Evolutionary conservation across 495 filamentous ascomycete species (phyloP).

Genomic region (Neurospora sp.): DNA sequence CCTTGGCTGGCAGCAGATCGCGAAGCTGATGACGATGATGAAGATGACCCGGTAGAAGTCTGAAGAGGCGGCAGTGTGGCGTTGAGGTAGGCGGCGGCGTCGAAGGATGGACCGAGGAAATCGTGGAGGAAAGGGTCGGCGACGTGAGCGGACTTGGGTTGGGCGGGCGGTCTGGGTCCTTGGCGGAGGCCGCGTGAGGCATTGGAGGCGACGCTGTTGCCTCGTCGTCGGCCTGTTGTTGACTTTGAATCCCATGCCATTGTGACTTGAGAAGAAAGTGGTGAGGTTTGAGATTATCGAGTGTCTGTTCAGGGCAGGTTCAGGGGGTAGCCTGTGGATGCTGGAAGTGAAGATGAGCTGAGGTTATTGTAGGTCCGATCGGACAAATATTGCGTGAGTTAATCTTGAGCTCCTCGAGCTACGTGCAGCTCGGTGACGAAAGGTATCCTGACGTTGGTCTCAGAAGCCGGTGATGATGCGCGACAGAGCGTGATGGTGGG

Average conservation of each 20-base stretch:
- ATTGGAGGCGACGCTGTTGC: slow-evolving; percentile 20
- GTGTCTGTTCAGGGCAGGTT: not conserved
- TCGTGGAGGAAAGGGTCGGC: slow-evolving; percentile 51
- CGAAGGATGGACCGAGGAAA: slow-evolving; percentile 66
- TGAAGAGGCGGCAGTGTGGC: slow-evolving; percentile 56
- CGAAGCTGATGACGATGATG: not conserved
- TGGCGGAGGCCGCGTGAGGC: slow-evolving; percentile 13
- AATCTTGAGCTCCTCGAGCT: not conserved
- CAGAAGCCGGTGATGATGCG: not conserved
- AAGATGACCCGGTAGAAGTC: slow-evolving; percentile 12
- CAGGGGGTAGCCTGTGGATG: not conserved
- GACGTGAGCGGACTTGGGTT: slow-evolving; percentile 43
- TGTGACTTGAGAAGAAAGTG: not conserved
- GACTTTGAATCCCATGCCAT: slow-evolving; percentile 23
- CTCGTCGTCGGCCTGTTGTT: slow-evolving; percentile 12
- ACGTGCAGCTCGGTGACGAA: not conserved
- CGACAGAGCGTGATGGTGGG: not conserved
- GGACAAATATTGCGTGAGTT: not conserved
- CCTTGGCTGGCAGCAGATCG: slow-evolving; percentile 1
- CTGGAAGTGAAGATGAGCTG: not conserved
- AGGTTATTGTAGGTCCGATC: not conserved
- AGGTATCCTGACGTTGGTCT: not conserved
- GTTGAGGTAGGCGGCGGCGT: slow-evolving; percentile 75
- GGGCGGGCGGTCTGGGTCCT: slow-evolving; percentile 16
- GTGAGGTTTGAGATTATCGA: not conserved